Evolutionary conservation across 257 asterid species (phyloP).

Genomic region (Plectranthus barbatus): DNA sequence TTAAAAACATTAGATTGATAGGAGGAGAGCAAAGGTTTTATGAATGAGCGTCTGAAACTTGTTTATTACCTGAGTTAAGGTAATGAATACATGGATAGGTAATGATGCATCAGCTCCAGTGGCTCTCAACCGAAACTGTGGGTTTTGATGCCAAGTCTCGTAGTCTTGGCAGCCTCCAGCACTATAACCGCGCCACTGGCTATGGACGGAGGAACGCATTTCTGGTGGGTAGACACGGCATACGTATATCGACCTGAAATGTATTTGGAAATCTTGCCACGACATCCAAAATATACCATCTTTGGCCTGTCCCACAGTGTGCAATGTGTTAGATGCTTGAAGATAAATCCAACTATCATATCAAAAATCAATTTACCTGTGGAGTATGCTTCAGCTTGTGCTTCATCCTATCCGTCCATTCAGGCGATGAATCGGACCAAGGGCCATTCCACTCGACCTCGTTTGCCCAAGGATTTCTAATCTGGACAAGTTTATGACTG

Average conservation of each 20-base stretch:
- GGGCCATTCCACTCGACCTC: slow-evolving; percentile 99
- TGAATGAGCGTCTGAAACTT: not conserved
- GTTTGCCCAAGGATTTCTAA: slow-evolving; percentile 98
- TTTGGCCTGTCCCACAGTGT: slow-evolving; percentile 72
- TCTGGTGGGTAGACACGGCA: slow-evolving; percentile 99
- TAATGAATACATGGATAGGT: slow-evolving; percentile 91
- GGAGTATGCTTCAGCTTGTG: slow-evolving; percentile 93
- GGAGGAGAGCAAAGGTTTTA: too few relatives aligned
- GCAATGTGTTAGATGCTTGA: too few relatives aligned
- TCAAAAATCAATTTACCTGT: slow-evolving; percentile 35
- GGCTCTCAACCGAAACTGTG: slow-evolving; percentile 87
- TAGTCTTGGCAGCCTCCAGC: slow-evolving; percentile 99
- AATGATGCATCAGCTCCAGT: slow-evolving; percentile 81
- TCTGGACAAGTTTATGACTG: slow-evolving; percentile 90
- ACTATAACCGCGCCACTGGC: slow-evolving; percentile 95
- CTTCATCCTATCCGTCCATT: slow-evolving; percentile 98
- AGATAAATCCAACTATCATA: too few relatives aligned
- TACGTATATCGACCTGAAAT: slow-evolving; percentile 91
- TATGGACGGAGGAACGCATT: slow-evolving; percentile 91
- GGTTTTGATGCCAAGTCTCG: slow-evolving; percentile 99
- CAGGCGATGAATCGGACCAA: slow-evolving; percentile 96
- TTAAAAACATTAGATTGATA: too few relatives aligned
- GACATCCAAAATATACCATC: slow-evolving; percentile 99
- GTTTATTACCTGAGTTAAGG: slow-evolving; percentile 77
- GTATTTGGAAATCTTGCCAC: slow-evolving; percentile 99